Percentiles rank a stretch among this genome's conserved stretches.
These are phyloP conservation scores for Aspergillus persii DNA, from an alignment of 2,329 filamentous ascomycete species.

Conservation along the genomic window DNA sequence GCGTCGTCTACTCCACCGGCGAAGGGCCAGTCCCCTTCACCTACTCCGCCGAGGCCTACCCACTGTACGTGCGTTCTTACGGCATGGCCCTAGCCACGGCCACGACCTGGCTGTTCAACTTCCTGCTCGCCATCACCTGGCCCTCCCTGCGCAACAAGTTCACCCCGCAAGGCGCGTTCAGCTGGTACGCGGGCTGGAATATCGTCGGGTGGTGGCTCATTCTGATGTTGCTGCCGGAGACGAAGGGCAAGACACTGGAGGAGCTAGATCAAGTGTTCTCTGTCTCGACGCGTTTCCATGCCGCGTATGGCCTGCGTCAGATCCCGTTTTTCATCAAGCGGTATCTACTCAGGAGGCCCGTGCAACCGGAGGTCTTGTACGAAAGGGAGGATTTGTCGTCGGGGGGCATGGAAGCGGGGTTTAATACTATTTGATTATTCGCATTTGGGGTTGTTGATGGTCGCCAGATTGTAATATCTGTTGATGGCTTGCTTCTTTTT, in stretches of 20 bases:
- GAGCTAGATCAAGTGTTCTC: slow-evolving; percentile 55
- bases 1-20: slow-evolving; percentile 52
- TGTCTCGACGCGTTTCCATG: slow-evolving; percentile 48
- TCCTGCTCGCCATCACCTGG: slow-evolving; percentile 54
- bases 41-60: slow-evolving; percentile 66
- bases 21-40: slow-evolving; percentile 66
- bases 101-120: slow-evolving; percentile 60
- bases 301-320: slow-evolving; percentile 38
- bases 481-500: not conserved
- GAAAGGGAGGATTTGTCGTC: slow-evolving; percentile 29
- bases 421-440: slow-evolving; percentile 16
- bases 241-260: slow-evolving; percentile 44
- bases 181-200: slow-evolving; percentile 48
- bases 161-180: slow-evolving; percentile 52
- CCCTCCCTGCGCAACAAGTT: slow-evolving; percentile 50
- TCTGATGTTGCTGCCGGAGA: slow-evolving; percentile 34
- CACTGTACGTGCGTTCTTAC: slow-evolving; percentile 60
- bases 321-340: slow-evolving; percentile 36
- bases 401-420: slow-evolving; percentile 23
- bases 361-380: slow-evolving; percentile 36
- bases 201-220: slow-evolving; percentile 39
- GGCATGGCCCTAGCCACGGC: slow-evolving; percentile 66
- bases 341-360: slow-evolving; percentile 40
- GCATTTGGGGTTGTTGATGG: too few species aligned
- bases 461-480: not conserved